Evolutionary conservation across 2,329 filamentous ascomycete species (phyloP), one percentile per base, ranked within the genome.

Genomic region (Cercospora berteroae): DNA sequence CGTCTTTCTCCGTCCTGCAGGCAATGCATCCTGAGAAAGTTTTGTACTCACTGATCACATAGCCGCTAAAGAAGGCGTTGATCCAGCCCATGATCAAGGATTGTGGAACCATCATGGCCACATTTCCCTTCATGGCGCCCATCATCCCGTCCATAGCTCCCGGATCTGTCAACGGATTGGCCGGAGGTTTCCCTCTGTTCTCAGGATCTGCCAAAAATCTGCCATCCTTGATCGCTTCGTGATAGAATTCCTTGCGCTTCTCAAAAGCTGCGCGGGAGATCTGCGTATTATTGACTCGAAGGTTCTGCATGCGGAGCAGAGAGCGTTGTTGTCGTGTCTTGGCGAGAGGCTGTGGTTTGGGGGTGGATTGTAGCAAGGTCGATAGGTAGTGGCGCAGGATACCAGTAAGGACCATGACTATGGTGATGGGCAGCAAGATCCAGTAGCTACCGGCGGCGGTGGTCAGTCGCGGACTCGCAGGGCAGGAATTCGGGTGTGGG

Each of bases 61-160:
- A 99, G 33, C 95, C 95, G 62, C 93, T 96, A 77, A 99, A 99
- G 79, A 98, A 99, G 0, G 95, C 94, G 82, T 99, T 99, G 79
- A 99, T 98, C 95, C 95, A 99, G 72, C 94, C 95, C 95, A 99
- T 99, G 74, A 99, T 99, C 78, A 99, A 82, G 5, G 94, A 98
- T 81, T 99, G 97, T 59, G 95, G 95, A 67, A 99, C 93, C 84
- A 99, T 98, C 95, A 98, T 99, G 71, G 95, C 94, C 91, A 99
- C 97, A 79, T 99, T 97, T 66, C 94, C 94, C 87, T 99, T 99
- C 92, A 99, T 96, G 93, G 97, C 97, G 73, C 95, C 94, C 95
- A 99, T 99, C 95, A 99, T 99, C 73, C 94, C 94, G 78, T 99
- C 96, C 95, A 99, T 99, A 67, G 92, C 93, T 58, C 90, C 90